Conservation (phyloP, 208 protist genomes). For the Acanthamoeba castellanii region DNA sequence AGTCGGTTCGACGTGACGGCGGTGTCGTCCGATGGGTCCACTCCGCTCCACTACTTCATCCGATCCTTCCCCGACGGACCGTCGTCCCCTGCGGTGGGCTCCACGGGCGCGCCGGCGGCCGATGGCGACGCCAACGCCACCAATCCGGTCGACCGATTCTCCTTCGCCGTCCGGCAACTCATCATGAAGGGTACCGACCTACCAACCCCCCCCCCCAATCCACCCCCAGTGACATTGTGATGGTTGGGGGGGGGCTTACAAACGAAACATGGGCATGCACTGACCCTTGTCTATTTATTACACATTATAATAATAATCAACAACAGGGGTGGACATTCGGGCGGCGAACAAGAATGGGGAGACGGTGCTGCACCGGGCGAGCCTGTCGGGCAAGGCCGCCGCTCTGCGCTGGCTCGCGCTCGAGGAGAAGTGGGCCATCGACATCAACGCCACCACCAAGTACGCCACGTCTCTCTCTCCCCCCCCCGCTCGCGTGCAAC, state of each 20-base stretch:
- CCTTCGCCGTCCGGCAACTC: not conserved
- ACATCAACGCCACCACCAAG: constrained; percentile 43
- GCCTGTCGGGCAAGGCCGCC: constrained; percentile 7
- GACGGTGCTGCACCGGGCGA: not conserved
- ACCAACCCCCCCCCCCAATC: not conserved
- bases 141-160: not conserved
- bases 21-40: not conserved
- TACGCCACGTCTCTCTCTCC: no score
- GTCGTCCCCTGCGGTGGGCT: no score
- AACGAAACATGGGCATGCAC: no score
- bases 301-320: no score
- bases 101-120: no score
- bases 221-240: no score
- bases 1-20: not conserved
- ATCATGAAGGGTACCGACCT: not conserved
- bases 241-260: no score
- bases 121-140: no score
- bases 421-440: constrained; percentile 13
- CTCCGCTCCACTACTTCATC: constrained; percentile 19
- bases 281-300: no score
- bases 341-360: constrained; percentile 8
- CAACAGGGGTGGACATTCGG: not conserved
- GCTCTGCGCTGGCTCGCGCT: not conserved
- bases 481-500: no score
- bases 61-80: not conserved